Evolutionary conservation across 441 rosid genomes (phyloP).

Genomic region (Gossypium trilobum): DNA sequence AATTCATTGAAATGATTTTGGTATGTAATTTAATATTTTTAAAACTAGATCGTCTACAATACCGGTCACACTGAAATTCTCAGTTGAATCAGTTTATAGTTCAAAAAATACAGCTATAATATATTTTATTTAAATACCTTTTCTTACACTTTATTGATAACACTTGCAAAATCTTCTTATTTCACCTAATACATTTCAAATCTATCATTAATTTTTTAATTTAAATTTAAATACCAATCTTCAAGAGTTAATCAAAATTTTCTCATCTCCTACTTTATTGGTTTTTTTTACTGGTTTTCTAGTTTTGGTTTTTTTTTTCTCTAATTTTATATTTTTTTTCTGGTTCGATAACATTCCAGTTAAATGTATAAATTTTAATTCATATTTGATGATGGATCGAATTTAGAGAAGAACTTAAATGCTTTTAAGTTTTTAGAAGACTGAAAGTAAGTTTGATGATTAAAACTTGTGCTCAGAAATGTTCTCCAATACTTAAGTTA

Average conservation of each 20-base stretch:
- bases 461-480: no score
- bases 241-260: neutral
- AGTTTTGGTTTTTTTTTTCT: neutral
- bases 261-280: neutral
- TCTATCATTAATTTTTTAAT: neutral
- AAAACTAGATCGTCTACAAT: no score
- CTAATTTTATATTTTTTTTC: no score
- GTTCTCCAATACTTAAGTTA: no score
- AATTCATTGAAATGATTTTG: neutral
- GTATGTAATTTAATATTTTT: neutral
- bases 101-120: neutral
- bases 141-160: neutral
- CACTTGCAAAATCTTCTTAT: neutral
- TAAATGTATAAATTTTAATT: no score
- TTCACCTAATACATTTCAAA: neutral
- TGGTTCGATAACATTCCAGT: no score
- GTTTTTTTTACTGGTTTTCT: no score
- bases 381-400: neutral
- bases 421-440: neutral
- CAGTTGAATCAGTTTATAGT: neutral
- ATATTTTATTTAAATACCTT: neutral
- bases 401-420: neutral
- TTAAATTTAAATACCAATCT: neutral
- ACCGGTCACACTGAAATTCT: neutral
- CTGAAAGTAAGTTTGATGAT: neutral